A percentile compares a stretch with the other conserved stretches of the same genome.
phyloP scores from a whole-genome alignment of 805 yeast species.

The Kazachstania africana region DNA sequence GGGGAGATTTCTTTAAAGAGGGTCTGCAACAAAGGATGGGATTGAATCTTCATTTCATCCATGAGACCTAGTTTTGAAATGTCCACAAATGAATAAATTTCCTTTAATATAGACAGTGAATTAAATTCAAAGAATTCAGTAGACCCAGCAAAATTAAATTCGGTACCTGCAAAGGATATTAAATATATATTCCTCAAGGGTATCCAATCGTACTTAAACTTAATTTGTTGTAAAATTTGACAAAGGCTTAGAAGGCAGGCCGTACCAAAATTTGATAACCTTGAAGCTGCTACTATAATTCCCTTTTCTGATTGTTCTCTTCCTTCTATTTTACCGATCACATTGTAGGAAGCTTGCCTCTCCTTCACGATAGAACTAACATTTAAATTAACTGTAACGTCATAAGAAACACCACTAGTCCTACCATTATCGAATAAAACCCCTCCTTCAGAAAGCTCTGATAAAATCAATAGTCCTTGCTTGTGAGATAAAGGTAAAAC shows the following conservation, averaged over 20 bases:
- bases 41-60: slow-evolving; percentile 37
- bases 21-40: slow-evolving; percentile 49
- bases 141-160: slow-evolving; percentile 71
- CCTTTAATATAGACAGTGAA: slow-evolving; percentile 37
- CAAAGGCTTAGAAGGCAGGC: slow-evolving; percentile 57
- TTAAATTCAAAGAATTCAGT: slow-evolving; percentile 47
- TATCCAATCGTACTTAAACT: slow-evolving; percentile 54
- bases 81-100: slow-evolving; percentile 62
- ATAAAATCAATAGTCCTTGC: slow-evolving; percentile 40
- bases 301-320: slow-evolving; percentile 64
- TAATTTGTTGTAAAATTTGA: slow-evolving; percentile 52
- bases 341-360: slow-evolving; percentile 62
- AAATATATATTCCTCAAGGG: slow-evolving; percentile 78
- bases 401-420: slow-evolving; percentile 11
- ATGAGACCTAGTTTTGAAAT: slow-evolving; percentile 31
- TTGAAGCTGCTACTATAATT: slow-evolving; percentile 64
- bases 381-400: slow-evolving; percentile 15
- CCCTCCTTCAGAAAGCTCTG: slow-evolving; percentile 15
- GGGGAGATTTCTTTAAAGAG: slow-evolving; percentile 42
- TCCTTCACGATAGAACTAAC: slow-evolving; percentile 34
- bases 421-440: slow-evolving; percentile 8
- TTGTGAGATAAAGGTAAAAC: slow-evolving; percentile 62
- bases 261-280: slow-evolving; percentile 74
- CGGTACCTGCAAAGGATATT: slow-evolving; percentile 69
- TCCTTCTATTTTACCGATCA: slow-evolving; percentile 69